These are phyloP conservation scores for Ceratocystis papillata DNA, from an alignment of 2,329 filamentous ascomycete species.

Conservation along the genomic window DNA sequence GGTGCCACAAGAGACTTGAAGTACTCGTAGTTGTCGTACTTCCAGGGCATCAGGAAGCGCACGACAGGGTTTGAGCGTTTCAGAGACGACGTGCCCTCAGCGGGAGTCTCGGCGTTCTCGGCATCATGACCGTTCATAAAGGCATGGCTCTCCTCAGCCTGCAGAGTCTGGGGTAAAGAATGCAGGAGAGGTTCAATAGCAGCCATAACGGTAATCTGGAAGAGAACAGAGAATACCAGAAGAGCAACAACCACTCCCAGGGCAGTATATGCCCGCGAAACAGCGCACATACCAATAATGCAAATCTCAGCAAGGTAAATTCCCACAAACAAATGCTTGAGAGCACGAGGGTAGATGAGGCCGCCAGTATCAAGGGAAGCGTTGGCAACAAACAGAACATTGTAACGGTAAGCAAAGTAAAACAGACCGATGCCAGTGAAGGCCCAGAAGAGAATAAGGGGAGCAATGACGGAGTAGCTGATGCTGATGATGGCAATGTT, in stretches of 20 bases:
- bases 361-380: constrained; percentile 77
- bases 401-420: constrained; percentile 79
- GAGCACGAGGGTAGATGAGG: constrained; percentile 72
- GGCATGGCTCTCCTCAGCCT: constrained; percentile 33
- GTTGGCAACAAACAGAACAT: constrained; percentile 71
- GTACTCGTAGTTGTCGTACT: constrained; percentile 59
- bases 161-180: constrained; percentile 55
- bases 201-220: constrained; percentile 59
- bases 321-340: constrained; percentile 76
- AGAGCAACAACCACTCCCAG: constrained; percentile 65
- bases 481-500: constrained; percentile 65
- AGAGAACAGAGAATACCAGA: constrained; percentile 63
- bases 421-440: constrained; percentile 65
- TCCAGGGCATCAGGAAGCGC: constrained; percentile 57
- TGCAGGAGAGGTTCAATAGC: constrained; percentile 62
- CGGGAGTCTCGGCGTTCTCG: constrained; percentile 28
- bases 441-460: constrained; percentile 70
- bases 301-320: constrained; percentile 72
- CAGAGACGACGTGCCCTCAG: not conserved
- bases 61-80: constrained; percentile 19
- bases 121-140: constrained; percentile 33
- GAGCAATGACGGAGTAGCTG: constrained; percentile 73
- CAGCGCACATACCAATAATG: constrained; percentile 69
- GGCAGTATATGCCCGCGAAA: constrained; percentile 56
- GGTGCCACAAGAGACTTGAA: constrained; percentile 60